phyloP scores from a whole-genome alignment of 768 basidiomycete genomes.

The Amanita pallidorosea region DNA sequence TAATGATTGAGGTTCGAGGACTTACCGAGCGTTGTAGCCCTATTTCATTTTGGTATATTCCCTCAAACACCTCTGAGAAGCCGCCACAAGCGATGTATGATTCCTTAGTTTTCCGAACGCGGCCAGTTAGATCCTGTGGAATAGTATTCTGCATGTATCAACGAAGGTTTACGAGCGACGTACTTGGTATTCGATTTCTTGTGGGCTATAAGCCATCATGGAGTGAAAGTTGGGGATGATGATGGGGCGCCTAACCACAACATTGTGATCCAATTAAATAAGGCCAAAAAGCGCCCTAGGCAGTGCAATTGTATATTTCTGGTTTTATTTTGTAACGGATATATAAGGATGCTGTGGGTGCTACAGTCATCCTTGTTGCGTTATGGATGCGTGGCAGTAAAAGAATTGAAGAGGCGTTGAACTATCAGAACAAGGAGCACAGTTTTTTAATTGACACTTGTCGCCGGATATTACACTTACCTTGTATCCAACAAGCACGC shows the following conservation, averaged over 20 bases:
- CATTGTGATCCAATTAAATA: no score
- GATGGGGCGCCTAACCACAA: constrained; percentile 13
- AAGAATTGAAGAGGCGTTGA: no score
- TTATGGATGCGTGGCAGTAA: no score
- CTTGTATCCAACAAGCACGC: no score
- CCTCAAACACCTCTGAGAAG: constrained; percentile 56
- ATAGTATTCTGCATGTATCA: constrained; percentile 20
- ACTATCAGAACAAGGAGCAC: no score
- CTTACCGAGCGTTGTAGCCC: constrained; percentile 26
- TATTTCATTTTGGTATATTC: constrained; percentile 36
- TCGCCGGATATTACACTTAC: no score
- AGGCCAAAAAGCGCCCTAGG: no score
- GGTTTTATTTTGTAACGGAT: no score
- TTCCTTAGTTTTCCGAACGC: constrained; percentile 34
- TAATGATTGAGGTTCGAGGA: neutral
- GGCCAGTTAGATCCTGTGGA: constrained; percentile 44
- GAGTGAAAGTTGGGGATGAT: constrained; percentile 37
- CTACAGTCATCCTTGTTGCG: no score
- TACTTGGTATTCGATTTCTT: constrained; percentile 45
- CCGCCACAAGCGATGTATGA: constrained; percentile 41
- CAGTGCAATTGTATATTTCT: no score
- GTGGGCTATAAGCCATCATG: constrained; percentile 33
- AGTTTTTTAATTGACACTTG: no score
- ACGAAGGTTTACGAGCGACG: neutral
- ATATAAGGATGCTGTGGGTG: no score